Base-by-base conservation (phyloP, 352 stramenopile genomes). In the Globisporangium splendens region DNA sequence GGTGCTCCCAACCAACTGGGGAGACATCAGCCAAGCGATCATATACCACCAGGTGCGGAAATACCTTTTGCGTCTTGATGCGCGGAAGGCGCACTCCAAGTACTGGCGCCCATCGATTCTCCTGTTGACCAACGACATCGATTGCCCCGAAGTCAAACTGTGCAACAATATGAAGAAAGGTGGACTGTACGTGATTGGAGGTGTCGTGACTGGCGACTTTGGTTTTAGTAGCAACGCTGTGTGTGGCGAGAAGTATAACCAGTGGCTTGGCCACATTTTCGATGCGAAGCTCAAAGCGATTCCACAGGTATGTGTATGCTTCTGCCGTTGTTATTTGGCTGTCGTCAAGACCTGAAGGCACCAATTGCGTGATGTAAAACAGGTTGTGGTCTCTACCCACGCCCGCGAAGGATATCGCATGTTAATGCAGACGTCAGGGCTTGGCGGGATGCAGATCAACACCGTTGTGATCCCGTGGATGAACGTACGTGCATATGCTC, bases 21-120 rank as follows among this genome's bases (percentile, higher is more conserved):
- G 83, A 1, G 83, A 91, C 50, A 86, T 93, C 41, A 84, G 76
- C n/a, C 83, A 93, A 50, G 79, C 83, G n/a, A 64, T 93, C 28
- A 88, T 93, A n/a, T 93, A 89, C 58, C 83, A 93, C 51, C 79
- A 91, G 67, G 83, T 88, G 21, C 77, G 83, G 47, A 93, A 93
- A 62, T 89, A 84, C 44, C 54, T 93, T n/a, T 59, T 93, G 18
- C 78, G 79, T 0, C 63, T 93, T 14, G 83, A 93, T 55, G 60
- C 67, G 12, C 62, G 79, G 17, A 86, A 85, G 38, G 73, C 70
- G 14, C 83, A 93, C 55, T 81, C 77, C 53, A 93, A 93, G 70
- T 89, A 77, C 63, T 93, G 83, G 83, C 69, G 83, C 0, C 83
- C 83, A 20, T 84, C 79, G n/a, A 69, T 93, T 46, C 54, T 93